These are phyloP conservation scores for Chaetothyriales sp. DNA, from an alignment of 2,329 filamentous ascomycete genomes.

Conservation along the genomic window DNA sequence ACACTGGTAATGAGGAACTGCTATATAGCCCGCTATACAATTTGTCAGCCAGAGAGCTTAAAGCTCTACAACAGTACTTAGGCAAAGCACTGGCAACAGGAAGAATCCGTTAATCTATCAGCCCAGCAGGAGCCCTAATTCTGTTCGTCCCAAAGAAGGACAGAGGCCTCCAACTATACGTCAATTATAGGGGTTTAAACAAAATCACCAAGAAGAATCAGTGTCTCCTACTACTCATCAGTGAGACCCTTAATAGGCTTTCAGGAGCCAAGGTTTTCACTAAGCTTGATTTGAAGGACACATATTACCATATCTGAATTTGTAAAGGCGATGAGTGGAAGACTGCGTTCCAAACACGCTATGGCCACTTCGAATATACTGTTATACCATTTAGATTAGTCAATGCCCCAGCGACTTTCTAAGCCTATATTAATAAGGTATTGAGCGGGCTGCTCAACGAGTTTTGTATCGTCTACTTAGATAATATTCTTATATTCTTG, in stretches of 20 bases:
- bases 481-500: constrained; percentile 23
- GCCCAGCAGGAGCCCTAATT: constrained; percentile 15
- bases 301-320: constrained; percentile 10
- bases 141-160: constrained; percentile 24
- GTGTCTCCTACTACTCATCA: constrained; percentile 23
- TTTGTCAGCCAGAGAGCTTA: constrained; percentile 6
- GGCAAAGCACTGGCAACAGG: constrained; percentile 11
- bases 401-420: constrained; percentile 18
- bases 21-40: constrained; percentile 3
- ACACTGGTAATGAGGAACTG: background rate
- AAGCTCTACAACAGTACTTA: constrained; percentile 12
- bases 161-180: constrained; percentile 20
- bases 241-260: background rate
- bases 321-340: constrained; percentile 12
- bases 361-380: constrained; percentile 12
- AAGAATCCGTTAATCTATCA: constrained; percentile 13
- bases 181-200: constrained; percentile 27
- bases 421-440: constrained; percentile 19
- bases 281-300: constrained; percentile 13
- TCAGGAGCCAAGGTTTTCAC: constrained; percentile 8
- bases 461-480: constrained; percentile 9
- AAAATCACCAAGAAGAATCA: constrained; percentile 24
- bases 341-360: constrained; percentile 12
- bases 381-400: constrained; percentile 15
- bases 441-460: constrained; percentile 12